Conservation (phyloP, 2,329 filamentous ascomycete genomes). For the Didymella exigua region DNA sequence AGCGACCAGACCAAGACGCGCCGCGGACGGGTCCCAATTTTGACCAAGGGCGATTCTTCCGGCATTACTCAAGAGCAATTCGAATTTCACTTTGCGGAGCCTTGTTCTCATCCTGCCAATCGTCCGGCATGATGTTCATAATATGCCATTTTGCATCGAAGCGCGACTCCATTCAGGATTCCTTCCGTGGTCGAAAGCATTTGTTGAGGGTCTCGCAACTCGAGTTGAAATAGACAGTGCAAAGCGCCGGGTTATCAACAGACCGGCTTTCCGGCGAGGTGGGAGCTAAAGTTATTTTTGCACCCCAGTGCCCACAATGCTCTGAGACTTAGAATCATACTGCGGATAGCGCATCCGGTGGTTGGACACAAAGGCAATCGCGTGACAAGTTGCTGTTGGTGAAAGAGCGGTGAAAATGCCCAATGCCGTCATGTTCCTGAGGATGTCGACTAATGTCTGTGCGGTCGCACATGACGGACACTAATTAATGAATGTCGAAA, state of each 20-base stretch:
- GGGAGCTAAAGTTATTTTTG: conserved; percentile 13
- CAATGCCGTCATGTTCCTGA: conserved; percentile 8
- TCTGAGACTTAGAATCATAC: background rate
- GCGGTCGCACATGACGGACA: conserved; percentile 9
- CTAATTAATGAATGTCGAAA: conserved; percentile 16
- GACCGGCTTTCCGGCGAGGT: background rate
- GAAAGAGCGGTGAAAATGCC: conserved; percentile 18
- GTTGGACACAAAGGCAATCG: conserved; percentile 6
- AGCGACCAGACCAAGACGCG: conserved; percentile 11
- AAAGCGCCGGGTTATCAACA: background rate
- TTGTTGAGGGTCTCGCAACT: conserved; percentile 10
- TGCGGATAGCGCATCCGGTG: conserved; percentile 4
- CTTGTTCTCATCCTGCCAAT: conserved; percentile 10
- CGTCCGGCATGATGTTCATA: conserved; percentile 4
- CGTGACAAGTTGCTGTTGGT: background rate
- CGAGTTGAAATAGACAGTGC: background rate
- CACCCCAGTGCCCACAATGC: conserved; percentile 13
- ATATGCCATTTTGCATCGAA: conserved; percentile 17
- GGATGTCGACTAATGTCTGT: conserved; percentile 4
- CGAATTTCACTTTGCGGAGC: conserved; percentile 13
- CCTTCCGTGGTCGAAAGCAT: conserved; percentile 16
- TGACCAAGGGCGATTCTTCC: conserved; percentile 15
- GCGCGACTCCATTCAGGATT: conserved; percentile 16
- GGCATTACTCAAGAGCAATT: conserved; percentile 13
- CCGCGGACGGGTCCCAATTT: conserved; percentile 10